A percentile compares a stretch with the other conserved stretches of the same genome.
Evolutionary conservation across 1,139 yeast genomes (phyloP).

Genomic region (Pneumocystis sp.): DNA sequence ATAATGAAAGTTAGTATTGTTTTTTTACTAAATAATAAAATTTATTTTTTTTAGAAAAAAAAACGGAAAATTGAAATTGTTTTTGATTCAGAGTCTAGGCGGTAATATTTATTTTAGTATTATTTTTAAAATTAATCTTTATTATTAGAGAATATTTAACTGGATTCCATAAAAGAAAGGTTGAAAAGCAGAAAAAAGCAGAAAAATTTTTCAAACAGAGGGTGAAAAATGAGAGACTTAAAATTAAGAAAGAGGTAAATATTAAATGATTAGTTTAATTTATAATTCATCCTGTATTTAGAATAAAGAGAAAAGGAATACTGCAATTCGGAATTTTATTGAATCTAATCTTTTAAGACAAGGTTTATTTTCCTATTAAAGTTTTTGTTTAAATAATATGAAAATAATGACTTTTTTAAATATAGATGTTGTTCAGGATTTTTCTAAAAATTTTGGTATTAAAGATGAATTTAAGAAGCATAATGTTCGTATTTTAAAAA

Average conservation of each 20-base stretch:
- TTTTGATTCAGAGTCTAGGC: neutral
- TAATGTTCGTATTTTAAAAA: neutral
- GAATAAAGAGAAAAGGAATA: neutral
- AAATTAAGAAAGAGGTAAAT: neutral
- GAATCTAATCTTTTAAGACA: neutral
- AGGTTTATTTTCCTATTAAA: neutral
- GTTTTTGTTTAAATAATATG: neutral
- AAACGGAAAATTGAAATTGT: conserved; percentile 1
- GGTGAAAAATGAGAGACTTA: neutral
- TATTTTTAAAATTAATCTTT: neutral
- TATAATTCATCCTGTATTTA: neutral
- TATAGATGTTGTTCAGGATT: neutral
- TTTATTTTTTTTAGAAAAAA: conserved; percentile 1
- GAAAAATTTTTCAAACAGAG: conserved; percentile 59
- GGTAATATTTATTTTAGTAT: neutral
- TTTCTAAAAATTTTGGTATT: neutral
- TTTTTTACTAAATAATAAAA: neutral
- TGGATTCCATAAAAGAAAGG: conserved; percentile 87
- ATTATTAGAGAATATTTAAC: conserved; percentile 52
- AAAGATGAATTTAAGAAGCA: neutral
- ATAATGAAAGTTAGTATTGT: neutral
- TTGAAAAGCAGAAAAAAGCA: conserved; percentile 78
- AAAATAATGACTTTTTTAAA: neutral
- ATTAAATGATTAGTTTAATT: neutral
- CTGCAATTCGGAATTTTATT: neutral